Percentiles rank a stretch among this genome's conserved stretches.
Evolutionary conservation across 2,329 filamentous ascomycete genomes (phyloP).

Genomic region (Phoma sp.): DNA sequence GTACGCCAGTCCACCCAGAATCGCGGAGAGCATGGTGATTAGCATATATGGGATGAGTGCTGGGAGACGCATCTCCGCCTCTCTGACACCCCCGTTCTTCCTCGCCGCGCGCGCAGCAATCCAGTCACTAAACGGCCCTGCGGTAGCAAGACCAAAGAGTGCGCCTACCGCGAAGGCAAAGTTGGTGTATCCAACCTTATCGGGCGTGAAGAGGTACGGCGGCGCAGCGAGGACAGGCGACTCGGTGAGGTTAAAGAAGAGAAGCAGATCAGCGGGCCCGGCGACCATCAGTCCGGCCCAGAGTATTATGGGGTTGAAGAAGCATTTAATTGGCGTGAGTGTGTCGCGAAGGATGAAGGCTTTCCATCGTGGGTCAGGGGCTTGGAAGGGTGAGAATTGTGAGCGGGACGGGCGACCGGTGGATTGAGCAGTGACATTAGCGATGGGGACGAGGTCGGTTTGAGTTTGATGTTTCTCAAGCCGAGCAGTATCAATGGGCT

Average conservation of each 20-base stretch:
- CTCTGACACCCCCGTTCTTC: constrained; percentile 61
- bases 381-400: constrained; percentile 49
- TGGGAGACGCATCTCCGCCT: constrained; percentile 64
- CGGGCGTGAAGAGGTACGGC: constrained; percentile 54
- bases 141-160: constrained; percentile 60
- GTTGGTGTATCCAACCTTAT: constrained; percentile 58
- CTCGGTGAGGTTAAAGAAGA: constrained; percentile 60
- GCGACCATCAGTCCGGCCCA: constrained; percentile 45
- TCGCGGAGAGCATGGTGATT: constrained; percentile 56
- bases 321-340: constrained; percentile 50
- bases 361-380: constrained; percentile 49
- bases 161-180: constrained; percentile 56
- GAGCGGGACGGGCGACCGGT: constrained; percentile 48
- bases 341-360: constrained; percentile 50
- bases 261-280: constrained; percentile 50
- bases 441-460: constrained; percentile 24
- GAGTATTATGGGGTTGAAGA: constrained; percentile 54
- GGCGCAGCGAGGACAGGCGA: constrained; percentile 54
- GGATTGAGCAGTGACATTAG: constrained; percentile 23
- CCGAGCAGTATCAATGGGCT: constrained; percentile 16
- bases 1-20: constrained; percentile 58
- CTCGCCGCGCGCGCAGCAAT: constrained; percentile 60
- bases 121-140: constrained; percentile 64
- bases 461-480: constrained; percentile 35
- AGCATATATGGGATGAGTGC: constrained; percentile 55